Conservation (phyloP, 129 eudicot species). For the carrot (Daucus carota) region DH1_v3.0 NC_030386.2:37914501-37915000, state of each 20-base stretch:
- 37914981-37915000: not conserved
- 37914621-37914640: not conserved
- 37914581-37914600: too few relatives aligned
- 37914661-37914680: not conserved
- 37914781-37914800: not conserved
- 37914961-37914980: not conserved
- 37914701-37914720: too few relatives aligned
- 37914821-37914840: not conserved
- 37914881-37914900: not conserved
- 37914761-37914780: not conserved
- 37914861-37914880: not conserved
- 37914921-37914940: not conserved
- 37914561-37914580: not conserved
- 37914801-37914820: not conserved
- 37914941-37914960: not conserved
- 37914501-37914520: too few relatives aligned
- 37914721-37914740: too few relatives aligned
- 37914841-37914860: not conserved
- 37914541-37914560: not conserved
- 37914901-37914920: not conserved
- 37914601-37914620: too few relatives aligned
- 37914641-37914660: not conserved
- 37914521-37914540: too few relatives aligned
- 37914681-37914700: not conserved
- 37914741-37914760: too few relatives aligned